Evolutionary conservation across 495 filamentous ascomycete species (phyloP).

Genomic region (Aspergillus hancockii): DNA sequence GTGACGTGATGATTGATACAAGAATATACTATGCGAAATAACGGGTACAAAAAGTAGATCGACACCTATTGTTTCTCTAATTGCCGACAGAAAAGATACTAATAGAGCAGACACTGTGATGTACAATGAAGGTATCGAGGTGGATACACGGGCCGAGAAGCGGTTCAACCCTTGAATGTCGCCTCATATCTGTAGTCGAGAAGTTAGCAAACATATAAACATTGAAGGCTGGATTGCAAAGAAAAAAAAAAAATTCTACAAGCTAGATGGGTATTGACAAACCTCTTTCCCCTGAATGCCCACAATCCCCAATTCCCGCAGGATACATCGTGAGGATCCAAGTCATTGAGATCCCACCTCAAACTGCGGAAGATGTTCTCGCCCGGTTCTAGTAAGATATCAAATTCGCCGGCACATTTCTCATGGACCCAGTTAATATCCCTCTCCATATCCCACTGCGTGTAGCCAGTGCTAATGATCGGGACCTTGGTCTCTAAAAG

Average conservation of each 20-base stretch:
- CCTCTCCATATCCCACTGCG: conserved; percentile 88
- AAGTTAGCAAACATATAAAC: conserved; percentile 7
- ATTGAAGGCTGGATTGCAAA: background rate
- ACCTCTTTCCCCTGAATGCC: conserved; percentile 97
- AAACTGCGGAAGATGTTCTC: conserved; percentile 94
- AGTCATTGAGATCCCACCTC: conserved; percentile 95
- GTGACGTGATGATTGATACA: background rate
- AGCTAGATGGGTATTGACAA: conserved; percentile 36
- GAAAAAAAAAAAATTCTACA: background rate
- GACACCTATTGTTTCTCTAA: background rate
- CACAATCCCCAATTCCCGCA: conserved; percentile 96
- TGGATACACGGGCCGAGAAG: background rate
- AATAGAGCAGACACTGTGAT: background rate
- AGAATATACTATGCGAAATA: background rate
- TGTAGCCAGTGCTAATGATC: conserved; percentile 92
- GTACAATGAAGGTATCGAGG: conserved; percentile 1
- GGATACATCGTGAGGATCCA: conserved; percentile 91
- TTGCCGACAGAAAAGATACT: background rate
- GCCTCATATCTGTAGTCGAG: conserved; percentile 41
- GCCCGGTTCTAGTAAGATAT: conserved; percentile 86
- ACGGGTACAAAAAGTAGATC: background rate
- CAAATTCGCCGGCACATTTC: conserved; percentile 82
- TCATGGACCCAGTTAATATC: conserved; percentile 88
- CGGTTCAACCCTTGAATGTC: conserved; percentile 26
- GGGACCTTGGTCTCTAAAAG: conserved; percentile 94